Base-by-base conservation (phyloP, 139 green algal species). In the Closterium sp. region DNA sequence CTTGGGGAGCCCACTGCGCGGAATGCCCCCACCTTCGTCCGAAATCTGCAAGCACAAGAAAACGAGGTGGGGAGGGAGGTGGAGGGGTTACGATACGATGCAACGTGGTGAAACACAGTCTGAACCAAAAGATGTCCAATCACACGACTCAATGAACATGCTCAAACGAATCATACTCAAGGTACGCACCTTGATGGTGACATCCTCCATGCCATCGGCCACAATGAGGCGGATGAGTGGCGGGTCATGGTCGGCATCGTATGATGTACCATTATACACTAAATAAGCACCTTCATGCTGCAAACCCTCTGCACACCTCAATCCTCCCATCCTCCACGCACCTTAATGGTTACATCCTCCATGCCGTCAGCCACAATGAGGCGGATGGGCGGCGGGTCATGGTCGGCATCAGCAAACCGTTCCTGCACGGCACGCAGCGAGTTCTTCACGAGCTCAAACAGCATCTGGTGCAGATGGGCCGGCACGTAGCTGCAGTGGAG, bases 21-120 rank as follows among this genome's bases (percentile, higher is more conserved):
- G 96, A 94, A 99, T 99, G 92, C 98, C 98, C 45, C 98, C 98
- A 5, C 98, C 98, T 94, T 99, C 98, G 92, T 99, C 98, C 10
- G 95, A 97, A 31, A 93, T 94, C 88, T 93, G 91, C 22, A 86
- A 90, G n/a, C n/a, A n/a, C n/a, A 21, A n/a, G 29, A 21, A 6
- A 6, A 38, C 1, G 38, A 50, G 38, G 38, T 1, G 38, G 38
- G 38, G 0, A 50, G 38, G 38, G 38, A 9, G 13, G 7, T 50
- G 38, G 7, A 50, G 38, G 38, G 38, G 38, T 50, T 50, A 50
- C 13, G n/a, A n/a, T n/a, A n/a, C n/a, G n/a, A n/a, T n/a, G n/a
- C n/a, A n/a, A n/a, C n/a, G n/a, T n/a, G n/a, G n/a, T n/a, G n/a
- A n/a, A n/a, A n/a, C n/a, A n/a, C n/a, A n/a, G n/a, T n/a, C n/a